A percentile compares a stretch with the other conserved stretches of the same genome.
phyloP scores from a whole-genome alignment of 116 monocot genomes.

The Dioscorea cayenensis region DNA sequence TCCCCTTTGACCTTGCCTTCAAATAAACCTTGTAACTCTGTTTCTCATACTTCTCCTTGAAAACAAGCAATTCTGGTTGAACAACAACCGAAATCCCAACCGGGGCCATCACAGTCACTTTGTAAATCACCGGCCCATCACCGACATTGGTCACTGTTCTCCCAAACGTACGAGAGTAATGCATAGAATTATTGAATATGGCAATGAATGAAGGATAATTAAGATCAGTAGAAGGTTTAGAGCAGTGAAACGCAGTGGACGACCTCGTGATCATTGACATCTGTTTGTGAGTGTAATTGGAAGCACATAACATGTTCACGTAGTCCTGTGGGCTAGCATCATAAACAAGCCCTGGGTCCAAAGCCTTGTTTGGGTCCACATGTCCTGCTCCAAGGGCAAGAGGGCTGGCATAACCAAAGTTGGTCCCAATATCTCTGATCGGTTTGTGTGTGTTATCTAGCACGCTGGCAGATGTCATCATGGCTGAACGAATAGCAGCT shows the following conservation, averaged over 20 bases:
- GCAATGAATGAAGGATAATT: not conserved
- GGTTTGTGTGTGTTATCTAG: not conserved
- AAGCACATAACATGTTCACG: not conserved
- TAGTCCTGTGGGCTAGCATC: not conserved
- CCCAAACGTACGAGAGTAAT: not conserved
- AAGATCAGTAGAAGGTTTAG: not conserved
- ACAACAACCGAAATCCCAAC: too few relatives aligned
- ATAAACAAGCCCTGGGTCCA: not conserved
- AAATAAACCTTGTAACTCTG: not conserved
- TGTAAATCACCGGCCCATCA: not conserved
- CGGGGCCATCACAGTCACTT: too few relatives aligned
- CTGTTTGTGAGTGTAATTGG: not conserved
- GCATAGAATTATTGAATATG: not conserved
- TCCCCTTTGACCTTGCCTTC: not conserved
- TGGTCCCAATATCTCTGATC: not conserved
- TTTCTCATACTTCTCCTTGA: not conserved
- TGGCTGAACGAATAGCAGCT: constrained; percentile 1
- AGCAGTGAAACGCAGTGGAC: not conserved
- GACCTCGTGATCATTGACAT: not conserved
- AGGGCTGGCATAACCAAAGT: not conserved
- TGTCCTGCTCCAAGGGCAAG: not conserved
- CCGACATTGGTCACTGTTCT: not conserved
- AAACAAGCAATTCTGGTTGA: not conserved
- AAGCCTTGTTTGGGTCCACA: not conserved
- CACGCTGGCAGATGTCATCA: constrained; percentile 4